Conservation (phyloP, 2,329 filamentous ascomycete species). For the Trichoderma asperellum region DNA sequence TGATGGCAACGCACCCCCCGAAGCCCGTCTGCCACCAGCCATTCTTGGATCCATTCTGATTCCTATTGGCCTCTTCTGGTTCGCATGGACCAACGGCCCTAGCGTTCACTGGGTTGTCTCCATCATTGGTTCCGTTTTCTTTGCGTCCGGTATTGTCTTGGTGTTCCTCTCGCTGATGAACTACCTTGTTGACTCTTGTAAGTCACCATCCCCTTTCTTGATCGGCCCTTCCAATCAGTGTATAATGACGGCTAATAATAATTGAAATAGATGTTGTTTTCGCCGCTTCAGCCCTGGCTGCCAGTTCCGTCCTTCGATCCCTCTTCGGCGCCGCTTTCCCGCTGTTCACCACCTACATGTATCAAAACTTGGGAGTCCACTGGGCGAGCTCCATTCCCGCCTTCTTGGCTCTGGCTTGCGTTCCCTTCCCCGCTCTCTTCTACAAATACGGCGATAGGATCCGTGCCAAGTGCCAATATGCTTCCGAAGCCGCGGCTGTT, state of each 20-base stretch:
- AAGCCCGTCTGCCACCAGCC: conserved; percentile 63
- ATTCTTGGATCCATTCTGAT: conserved; percentile 63
- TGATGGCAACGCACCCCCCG: conserved; percentile 64
- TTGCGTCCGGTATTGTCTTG: conserved; percentile 62
- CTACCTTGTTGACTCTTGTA: conserved; percentile 68
- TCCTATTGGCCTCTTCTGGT: conserved; percentile 66
- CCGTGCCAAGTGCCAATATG: conserved; percentile 69
- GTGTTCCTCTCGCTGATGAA: conserved; percentile 69
- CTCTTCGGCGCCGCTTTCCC: conserved; percentile 75
- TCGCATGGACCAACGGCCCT: conserved; percentile 65
- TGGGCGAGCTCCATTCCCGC: conserved; percentile 76
- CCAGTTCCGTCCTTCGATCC: conserved; percentile 71
- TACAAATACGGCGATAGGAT: conserved; percentile 70
- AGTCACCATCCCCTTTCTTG: conserved; percentile 26
- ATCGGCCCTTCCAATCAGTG: too few species aligned
- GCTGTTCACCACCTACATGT: conserved; percentile 68
- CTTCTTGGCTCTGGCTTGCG: conserved; percentile 71
- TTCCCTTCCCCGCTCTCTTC: conserved; percentile 77
- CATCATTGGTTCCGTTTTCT: conserved; percentile 48
- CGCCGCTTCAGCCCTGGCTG: conserved; percentile 74
- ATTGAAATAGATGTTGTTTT: conserved; percentile 64
- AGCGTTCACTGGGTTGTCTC: conserved; percentile 62
- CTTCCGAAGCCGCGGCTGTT: conserved; percentile 66
- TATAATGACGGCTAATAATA: conserved; percentile 33
- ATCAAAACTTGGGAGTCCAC: conserved; percentile 66